Evolutionary conservation across 73 alveolate species (phyloP), one percentile per base, ranked within the genome.

Genomic region (Effrenium voratum): DNA sequence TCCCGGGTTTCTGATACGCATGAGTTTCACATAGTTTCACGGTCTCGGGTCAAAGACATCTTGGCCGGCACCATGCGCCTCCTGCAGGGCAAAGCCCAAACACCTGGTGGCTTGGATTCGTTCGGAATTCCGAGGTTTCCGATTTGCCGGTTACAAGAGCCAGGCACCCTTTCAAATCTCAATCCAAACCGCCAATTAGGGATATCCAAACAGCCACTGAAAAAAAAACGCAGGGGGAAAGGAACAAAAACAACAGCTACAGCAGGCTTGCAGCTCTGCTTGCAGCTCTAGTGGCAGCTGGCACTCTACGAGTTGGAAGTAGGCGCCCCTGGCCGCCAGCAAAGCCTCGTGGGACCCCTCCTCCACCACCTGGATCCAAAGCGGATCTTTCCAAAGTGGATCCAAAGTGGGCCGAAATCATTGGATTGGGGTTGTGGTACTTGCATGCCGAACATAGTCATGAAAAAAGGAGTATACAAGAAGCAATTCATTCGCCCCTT

Each of bases 291-390:
- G n/a, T n/a, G n/a, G 41, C 88, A 77, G 88, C 88, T 77, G 88
- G 45, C 88, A 77, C 45, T 44, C 45, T 1, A 72, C 94, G 60
- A 86, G 77, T 41, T 86, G 94, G 68, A 86, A 86, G 83, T 86
- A 86, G 26, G 94, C 70, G 22, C 94, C 94, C 19, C 94, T 83
- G 8, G 60, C 59, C 49, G 70, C 41, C 94, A 86, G 94, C 83
- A 86, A 22, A 13, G 59, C 76, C 6, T 86, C 94, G 12, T 86
- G 94, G 3, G 66, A 40, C 32, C 94, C 94, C 46, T 86, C 94
- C 55, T 86, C 94, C 84, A 86, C 94, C 24, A 86, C 94, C 94
- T 86, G 94, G 10, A 44, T 12, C 82, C 5, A 70, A 40, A 40
- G n/a, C n/a, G n/a, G n/a, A n/a, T n/a, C n/a, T n/a, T n/a, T n/a